Evolutionary conservation across 2,329 filamentous ascomycete genomes (phyloP).

Genomic region (Colletotrichum somersetense): DNA sequence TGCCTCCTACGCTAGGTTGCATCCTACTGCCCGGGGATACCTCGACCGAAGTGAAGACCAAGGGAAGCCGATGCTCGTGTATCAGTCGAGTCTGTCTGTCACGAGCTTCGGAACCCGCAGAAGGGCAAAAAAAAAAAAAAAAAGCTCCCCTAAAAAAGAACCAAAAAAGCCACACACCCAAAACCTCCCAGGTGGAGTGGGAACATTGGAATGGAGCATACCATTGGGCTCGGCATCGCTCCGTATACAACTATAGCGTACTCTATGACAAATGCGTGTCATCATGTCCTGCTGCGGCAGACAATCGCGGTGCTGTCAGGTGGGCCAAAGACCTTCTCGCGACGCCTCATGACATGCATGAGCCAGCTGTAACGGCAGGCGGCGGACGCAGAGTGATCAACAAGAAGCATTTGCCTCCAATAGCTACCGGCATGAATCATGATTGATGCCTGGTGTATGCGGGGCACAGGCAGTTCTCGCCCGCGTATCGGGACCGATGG

Average conservation of each 20-base stretch:
- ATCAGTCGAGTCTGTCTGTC: neutral
- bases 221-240: neutral
- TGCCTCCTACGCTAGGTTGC: neutral
- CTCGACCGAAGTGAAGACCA: neutral
- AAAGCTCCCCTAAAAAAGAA: neutral
- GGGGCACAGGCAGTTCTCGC: neutral
- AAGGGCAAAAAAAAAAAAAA: too few relatives aligned
- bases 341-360: neutral
- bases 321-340: neutral
- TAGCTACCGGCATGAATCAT: neutral
- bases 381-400: neutral
- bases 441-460: neutral
- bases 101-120: neutral
- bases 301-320: neutral
- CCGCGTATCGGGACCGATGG: neutral
- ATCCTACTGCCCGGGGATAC: neutral
- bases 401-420: neutral
- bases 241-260: too few relatives aligned
- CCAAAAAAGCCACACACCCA: neutral
- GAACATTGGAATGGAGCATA: neutral
- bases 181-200: neutral
- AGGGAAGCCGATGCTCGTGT: neutral
- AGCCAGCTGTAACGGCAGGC: neutral
- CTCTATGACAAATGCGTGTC: neutral
- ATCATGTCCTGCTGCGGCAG: neutral